Conservation (phyloP, 2,329 filamentous ascomycete species). For the Geosmithia putterillii region DNA sequence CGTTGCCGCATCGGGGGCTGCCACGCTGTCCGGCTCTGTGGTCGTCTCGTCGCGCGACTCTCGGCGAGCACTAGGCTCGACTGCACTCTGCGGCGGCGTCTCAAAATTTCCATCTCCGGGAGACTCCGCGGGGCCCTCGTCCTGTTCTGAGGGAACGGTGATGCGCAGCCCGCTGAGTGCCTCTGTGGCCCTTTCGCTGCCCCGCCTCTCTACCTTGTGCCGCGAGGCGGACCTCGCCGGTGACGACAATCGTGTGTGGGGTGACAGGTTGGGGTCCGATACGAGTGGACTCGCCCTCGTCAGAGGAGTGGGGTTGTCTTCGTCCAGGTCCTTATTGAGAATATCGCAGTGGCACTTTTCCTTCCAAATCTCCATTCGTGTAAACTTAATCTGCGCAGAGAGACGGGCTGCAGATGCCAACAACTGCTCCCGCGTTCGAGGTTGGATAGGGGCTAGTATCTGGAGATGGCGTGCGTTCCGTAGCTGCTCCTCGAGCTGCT, state of each 20-base stretch:
- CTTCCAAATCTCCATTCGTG: slow-evolving; percentile 86
- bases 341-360: slow-evolving; percentile 87
- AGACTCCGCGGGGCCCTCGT: slow-evolving; percentile 5
- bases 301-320: slow-evolving; percentile 37
- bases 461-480: slow-evolving; percentile 85
- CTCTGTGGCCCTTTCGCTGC: not conserved
- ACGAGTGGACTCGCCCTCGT: slow-evolving; percentile 11
- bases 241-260: slow-evolving; percentile 12
- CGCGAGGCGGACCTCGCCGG: slow-evolving; percentile 6
- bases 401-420: slow-evolving; percentile 75
- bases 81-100: slow-evolving; percentile 17
- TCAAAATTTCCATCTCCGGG: slow-evolving; percentile 15
- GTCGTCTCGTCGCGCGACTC: not conserved
- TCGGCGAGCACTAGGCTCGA: not conserved
- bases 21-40: not conserved
- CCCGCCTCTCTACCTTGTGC: not conserved
- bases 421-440: slow-evolving; percentile 78
- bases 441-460: slow-evolving; percentile 78
- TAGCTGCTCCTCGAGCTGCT: slow-evolving; percentile 69
- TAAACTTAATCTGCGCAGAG: slow-evolving; percentile 84
- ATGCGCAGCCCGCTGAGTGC: not conserved
- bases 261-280: slow-evolving; percentile 10
- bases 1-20: not conserved
- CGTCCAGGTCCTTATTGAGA: slow-evolving; percentile 70
- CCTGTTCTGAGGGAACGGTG: not conserved